Percentiles rank a stretch among this genome's conserved stretches.
phyloP scores from a whole-genome alignment of 2,329 filamentous ascomycete species.

The Macrophomina tecta region DNA sequence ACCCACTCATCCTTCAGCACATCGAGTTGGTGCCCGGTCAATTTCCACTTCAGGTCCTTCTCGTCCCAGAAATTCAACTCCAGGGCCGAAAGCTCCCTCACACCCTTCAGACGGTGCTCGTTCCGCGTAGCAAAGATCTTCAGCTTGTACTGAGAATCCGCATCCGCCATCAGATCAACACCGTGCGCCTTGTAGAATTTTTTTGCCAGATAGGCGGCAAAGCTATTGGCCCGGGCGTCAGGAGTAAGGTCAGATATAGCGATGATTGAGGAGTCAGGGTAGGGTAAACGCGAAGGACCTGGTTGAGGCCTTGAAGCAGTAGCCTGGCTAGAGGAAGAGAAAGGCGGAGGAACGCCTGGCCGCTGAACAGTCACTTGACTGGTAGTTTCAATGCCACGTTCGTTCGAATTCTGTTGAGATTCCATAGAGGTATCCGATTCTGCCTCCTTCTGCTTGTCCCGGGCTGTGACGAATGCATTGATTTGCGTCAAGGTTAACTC shows the following conservation, averaged over 20 bases:
- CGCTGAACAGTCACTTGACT: not conserved
- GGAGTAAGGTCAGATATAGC: not conserved
- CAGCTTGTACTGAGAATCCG: not conserved
- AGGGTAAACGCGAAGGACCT: not conserved
- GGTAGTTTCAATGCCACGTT: too few species aligned
- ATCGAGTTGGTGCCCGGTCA: not conserved
- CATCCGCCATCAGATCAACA: not conserved
- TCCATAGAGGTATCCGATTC: too few species aligned
- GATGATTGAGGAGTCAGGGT: not conserved
- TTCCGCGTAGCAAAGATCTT: not conserved
- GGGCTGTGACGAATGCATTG: not conserved
- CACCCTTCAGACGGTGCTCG: not conserved
- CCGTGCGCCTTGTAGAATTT: not conserved
- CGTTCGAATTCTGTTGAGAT: too few species aligned
- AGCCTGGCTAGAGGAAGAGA: too few species aligned
- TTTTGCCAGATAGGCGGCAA: not conserved
- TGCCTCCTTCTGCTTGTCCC: not conserved
- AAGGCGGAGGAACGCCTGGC: not conserved
- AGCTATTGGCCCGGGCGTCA: not conserved
- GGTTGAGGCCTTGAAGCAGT: too few species aligned
- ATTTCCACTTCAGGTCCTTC: not conserved
- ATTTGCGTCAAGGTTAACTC: not conserved
- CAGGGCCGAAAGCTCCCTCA: fast-evolving
- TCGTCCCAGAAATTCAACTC: constrained; percentile 5
- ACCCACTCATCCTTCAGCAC: not conserved